phyloP scores from a whole-genome alignment of 306 rosid species.

The Quercus parvula region DNA sequence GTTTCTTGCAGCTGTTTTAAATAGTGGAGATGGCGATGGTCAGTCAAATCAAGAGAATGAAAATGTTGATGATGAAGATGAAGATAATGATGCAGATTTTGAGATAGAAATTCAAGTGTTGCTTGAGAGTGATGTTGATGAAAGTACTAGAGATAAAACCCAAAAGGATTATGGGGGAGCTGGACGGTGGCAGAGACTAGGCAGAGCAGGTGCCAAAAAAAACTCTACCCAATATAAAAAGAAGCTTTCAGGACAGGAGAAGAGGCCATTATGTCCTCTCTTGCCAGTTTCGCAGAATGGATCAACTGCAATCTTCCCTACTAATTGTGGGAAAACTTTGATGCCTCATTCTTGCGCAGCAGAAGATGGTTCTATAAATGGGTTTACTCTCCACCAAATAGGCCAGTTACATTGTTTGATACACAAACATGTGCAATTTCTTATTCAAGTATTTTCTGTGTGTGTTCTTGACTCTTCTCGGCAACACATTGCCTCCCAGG shows the following conservation, averaged over 20 bases:
- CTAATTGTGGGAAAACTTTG: conserved; percentile 36
- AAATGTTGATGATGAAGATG: conserved; percentile 77
- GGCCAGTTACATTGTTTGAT: conserved; percentile 79
- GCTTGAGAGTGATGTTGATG: conserved; percentile 81
- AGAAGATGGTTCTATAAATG: conserved; percentile 56
- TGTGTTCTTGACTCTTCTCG: conserved; percentile 72
- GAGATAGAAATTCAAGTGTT: conserved; percentile 96
- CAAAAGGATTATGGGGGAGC: conserved; percentile 48
- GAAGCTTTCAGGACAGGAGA: conserved; percentile 46
- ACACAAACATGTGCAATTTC: conserved; percentile 90
- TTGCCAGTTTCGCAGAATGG: conserved; percentile 65
- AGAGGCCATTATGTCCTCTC: conserved; percentile 79
- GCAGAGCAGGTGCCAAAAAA: conserved; percentile 65
- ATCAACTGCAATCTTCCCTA: conserved; percentile 33
- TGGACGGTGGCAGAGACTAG: conserved; percentile 77
- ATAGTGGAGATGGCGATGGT: conserved; percentile 57
- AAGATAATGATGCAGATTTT: conserved; percentile 92
- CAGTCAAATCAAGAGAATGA: conserved; percentile 55
- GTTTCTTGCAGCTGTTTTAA: conserved; percentile 83
- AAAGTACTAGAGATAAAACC: conserved; percentile 30
- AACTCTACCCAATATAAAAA: conserved; percentile 42
- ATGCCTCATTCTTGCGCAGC: conserved; percentile 50
- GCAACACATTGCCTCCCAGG: conserved; percentile 78
- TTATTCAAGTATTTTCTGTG: conserved; percentile 82
- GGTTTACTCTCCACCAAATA: conserved; percentile 79